Conservation (phyloP, 1,284 basidiomycete species). For the Ustanciosporium gigantosporum region DNA sequence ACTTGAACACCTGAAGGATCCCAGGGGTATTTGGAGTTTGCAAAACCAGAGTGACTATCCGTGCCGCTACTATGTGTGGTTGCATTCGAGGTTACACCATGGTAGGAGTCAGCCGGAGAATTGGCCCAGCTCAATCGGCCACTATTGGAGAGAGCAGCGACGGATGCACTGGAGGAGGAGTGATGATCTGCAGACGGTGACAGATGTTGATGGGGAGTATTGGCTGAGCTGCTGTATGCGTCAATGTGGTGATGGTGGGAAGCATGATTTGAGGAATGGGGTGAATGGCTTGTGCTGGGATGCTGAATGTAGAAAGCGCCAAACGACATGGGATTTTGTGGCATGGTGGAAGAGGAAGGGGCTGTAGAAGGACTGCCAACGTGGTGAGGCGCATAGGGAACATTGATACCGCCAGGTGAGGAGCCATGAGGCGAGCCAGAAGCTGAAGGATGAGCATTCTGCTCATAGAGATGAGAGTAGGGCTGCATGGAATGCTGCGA, state of each 20-base stretch:
- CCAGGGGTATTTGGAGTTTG: conserved; percentile 28
- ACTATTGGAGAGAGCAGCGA: conserved; percentile 38
- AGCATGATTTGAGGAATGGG: conserved; percentile 2
- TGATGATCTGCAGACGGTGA: conserved; percentile 36
- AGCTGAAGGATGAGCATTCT: conserved; percentile 11
- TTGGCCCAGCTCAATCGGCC: conserved; percentile 40
- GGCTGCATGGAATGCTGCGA: conserved; percentile 15
- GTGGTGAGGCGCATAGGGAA: conserved; percentile 14
- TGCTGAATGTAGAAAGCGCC: conserved; percentile 43
- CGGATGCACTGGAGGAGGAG: conserved; percentile 30
- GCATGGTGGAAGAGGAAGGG: conserved; percentile 9
- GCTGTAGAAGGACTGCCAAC: conserved; percentile 18
- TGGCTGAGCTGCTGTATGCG: conserved; percentile 24
- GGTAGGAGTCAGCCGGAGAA: conserved; percentile 37
- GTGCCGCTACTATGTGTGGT: conserved; percentile 38
- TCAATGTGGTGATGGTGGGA: conserved; percentile 25
- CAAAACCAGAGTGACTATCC: conserved; percentile 29
- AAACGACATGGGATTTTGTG: conserved; percentile 21
- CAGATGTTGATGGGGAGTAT: conserved; percentile 34
- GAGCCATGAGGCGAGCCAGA: conserved; percentile 24
- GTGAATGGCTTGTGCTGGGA: conserved; percentile 11
- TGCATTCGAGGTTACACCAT: conserved; percentile 33
- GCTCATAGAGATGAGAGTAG: conserved; percentile 38
- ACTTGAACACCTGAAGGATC: conserved; percentile 11
- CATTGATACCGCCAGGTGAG: conserved; percentile 34